Evolutionary conservation across 2,329 filamentous ascomycete genomes (phyloP), one percentile per base, ranked within the genome.

Genomic region (Alternaria brassicicola): DNA sequence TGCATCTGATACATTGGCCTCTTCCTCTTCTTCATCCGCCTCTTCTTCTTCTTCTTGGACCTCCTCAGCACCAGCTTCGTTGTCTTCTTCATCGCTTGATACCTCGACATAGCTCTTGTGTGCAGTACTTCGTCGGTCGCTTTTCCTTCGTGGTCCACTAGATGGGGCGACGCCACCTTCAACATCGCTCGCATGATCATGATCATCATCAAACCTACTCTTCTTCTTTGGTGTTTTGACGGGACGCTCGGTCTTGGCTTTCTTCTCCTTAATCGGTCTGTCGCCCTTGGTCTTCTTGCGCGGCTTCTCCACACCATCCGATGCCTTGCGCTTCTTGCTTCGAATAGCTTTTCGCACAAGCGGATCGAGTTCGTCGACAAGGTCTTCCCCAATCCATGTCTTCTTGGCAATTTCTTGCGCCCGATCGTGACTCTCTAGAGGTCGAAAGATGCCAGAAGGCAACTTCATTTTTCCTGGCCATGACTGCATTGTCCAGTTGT

Each of bases 401-500:
- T 90, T 96, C 75, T 92, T 89, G 0, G 93, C 92, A 71, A 97
- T 93, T 69, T 91, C 87, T 71, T 95, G 90, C 1, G 93, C 93
- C 47, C 88, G 85, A 28, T 89, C 86, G 69, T 96, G 93, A 61
- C 86, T 91, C 19, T 88, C 85, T 63, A 98, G 84, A 3, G 87
- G 83, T 15, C 85, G 84, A 76, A 95, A 98, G 15, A 98, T 83
- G 1, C 90, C 90, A 26, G 86, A 85, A 0, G 95, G 93, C 57
- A 98, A 80, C 15, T 90, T 88, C 58, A 95, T 85, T 78, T 96
- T 96, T 41, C 86, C 88, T 0, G 93, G 87, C 76, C 89, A 96
- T 1, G 91, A 89, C 72, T 95, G 90, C 73, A 98, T 89, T 39
- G 86, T 89, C 89, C 94, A 97, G 39, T 88, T 89, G 72, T 91